These are phyloP conservation scores for Raphanus sativus DNA, from an alignment of 345 rosid genomes.

Conservation along the genomic window DNA sequence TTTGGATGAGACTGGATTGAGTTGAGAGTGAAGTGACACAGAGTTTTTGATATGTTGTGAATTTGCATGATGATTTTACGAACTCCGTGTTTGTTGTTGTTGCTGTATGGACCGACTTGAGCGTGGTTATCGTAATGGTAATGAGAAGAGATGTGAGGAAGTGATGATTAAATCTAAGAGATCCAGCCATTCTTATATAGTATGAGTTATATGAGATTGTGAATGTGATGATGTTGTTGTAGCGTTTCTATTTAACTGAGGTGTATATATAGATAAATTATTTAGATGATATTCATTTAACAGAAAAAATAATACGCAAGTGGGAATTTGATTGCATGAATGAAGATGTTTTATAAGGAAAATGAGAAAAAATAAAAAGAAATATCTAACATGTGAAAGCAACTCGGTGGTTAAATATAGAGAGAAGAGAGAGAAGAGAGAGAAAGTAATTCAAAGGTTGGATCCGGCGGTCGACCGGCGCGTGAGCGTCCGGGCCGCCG, in stretches of 20 bases:
- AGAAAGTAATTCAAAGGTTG: too few relatives aligned
- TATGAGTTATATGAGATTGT: constrained; percentile 9
- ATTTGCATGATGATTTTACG: constrained; percentile 56
- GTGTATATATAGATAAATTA: constrained; percentile 14
- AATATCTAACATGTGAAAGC: constrained; percentile 26
- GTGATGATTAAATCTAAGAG: constrained; percentile 4
- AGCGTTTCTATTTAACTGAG: not conserved
- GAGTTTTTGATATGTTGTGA: constrained; percentile 64
- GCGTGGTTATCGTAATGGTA: constrained; percentile 9
- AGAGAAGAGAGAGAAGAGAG: too few relatives aligned
- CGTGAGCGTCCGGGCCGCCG: too few relatives aligned
- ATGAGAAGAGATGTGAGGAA: constrained; percentile 20
- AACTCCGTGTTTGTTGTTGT: constrained; percentile 46
- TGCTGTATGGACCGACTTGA: constrained; percentile 16
- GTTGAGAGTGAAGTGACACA: constrained; percentile 58
- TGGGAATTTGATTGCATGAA: constrained; percentile 15
- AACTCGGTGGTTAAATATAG: too few relatives aligned
- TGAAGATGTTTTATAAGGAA: constrained; percentile 3
- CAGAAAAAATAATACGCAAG: not conserved
- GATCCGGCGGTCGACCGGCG: too few relatives aligned
- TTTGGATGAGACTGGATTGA: constrained; percentile 58
- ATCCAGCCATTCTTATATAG: constrained; percentile 15
- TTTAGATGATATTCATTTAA: not conserved
- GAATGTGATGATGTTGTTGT: constrained; percentile 15
- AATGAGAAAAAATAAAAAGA: not conserved